Evolutionary conservation across 768 basidiomycete species (phyloP).

Genomic region (Naganishia friedmannii): DNA sequence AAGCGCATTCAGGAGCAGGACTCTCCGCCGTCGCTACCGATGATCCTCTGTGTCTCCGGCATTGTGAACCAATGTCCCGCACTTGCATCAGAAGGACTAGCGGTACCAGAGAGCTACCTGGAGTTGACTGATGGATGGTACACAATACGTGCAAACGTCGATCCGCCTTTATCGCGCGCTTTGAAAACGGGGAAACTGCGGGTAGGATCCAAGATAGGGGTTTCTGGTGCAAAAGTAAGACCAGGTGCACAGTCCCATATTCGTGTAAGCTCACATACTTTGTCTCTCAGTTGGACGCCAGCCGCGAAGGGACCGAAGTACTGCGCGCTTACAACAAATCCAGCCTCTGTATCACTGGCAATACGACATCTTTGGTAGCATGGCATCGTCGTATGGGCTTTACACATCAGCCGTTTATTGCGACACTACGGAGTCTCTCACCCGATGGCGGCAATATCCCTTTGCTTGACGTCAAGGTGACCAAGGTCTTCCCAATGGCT

Average conservation of each 20-base stretch:
- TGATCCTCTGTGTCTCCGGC: conserved; percentile 78
- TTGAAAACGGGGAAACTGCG: conserved; percentile 64
- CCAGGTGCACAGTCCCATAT: background rate
- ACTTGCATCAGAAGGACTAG: conserved; percentile 21
- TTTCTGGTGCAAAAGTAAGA: conserved; percentile 74
- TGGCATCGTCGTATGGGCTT: conserved; percentile 91
- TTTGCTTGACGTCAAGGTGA: conserved; percentile 69
- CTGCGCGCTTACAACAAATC: conserved; percentile 73
- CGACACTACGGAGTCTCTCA: conserved; percentile 73
- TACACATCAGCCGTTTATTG: conserved; percentile 62
- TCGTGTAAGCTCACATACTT: conserved; percentile 1
- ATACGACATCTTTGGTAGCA: conserved; percentile 76
- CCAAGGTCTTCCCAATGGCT: conserved; percentile 72
- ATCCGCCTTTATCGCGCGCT: conserved; percentile 69
- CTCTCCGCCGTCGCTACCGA: conserved; percentile 69
- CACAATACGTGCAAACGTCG: conserved; percentile 70
- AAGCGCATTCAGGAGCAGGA: conserved; percentile 80
- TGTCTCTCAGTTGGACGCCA: conserved; percentile 61
- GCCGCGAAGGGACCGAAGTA: conserved; percentile 75
- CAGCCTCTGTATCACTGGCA: conserved; percentile 69
- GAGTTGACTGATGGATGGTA: conserved; percentile 99
- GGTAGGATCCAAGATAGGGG: conserved; percentile 77
- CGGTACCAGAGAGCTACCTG: conserved; percentile 56
- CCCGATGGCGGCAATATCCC: conserved; percentile 75
- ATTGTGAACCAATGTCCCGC: conserved; percentile 52